Evolutionary conservation across 176 grass and related monocot species (phyloP).

Genomic region (Tuctoria greenei): DNA sequence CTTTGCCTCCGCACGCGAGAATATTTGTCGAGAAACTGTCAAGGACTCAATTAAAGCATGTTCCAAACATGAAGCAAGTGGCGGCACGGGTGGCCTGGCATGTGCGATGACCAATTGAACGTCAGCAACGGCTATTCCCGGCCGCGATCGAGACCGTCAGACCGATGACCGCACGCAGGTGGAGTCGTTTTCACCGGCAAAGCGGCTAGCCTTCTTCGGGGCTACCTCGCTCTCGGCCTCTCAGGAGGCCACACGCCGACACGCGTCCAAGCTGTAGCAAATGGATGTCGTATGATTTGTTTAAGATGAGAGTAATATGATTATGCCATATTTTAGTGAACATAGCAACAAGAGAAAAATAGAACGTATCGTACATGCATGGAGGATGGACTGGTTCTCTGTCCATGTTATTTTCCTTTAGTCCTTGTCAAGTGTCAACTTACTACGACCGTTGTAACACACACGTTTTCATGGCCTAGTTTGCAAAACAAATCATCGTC

Average conservation of each 20-base stretch:
- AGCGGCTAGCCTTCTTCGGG: background rate
- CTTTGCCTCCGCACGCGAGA: background rate
- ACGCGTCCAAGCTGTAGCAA: background rate
- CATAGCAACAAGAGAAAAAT: background rate
- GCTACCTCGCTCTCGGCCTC: background rate
- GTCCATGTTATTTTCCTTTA: background rate
- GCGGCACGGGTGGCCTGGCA: background rate
- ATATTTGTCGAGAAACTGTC: background rate
- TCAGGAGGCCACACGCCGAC: background rate
- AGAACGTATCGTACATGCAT: background rate
- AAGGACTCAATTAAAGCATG: slow-evolving; percentile 30
- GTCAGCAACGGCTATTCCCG: background rate
- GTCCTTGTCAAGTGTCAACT: background rate
- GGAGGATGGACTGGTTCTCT: background rate
- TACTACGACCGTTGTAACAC: background rate
- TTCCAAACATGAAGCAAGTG: slow-evolving; percentile 28
- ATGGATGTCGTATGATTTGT: background rate
- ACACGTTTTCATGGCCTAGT: background rate
- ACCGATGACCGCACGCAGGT: background rate
- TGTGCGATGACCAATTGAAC: background rate
- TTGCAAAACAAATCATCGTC: background rate
- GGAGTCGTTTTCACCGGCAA: background rate
- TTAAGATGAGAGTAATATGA: background rate
- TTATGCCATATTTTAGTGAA: background rate
- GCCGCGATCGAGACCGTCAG: background rate